Evolutionary conservation across 768 basidiomycete genomes (phyloP).

Genomic region (Boletus huronensis): DNA sequence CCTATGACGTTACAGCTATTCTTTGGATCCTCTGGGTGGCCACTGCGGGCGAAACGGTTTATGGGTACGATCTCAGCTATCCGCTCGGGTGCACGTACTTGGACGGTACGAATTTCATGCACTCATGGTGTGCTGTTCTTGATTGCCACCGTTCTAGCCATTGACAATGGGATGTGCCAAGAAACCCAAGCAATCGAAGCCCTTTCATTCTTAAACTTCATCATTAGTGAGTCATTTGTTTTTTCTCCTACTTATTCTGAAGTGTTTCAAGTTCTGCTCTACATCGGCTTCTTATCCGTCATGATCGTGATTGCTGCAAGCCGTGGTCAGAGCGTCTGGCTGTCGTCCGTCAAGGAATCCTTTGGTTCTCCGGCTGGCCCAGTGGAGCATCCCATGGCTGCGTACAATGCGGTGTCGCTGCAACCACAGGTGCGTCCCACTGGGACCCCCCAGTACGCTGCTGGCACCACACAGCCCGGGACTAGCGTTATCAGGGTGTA

Average conservation of each 20-base stretch:
- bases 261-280: conserved; percentile 31
- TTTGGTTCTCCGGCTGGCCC: conserved; percentile 10
- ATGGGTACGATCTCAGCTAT: neutral
- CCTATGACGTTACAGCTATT: conserved; percentile 18
- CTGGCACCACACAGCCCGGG: neutral
- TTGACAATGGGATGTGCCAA: conserved; percentile 19
- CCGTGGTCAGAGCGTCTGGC: conserved; percentile 34
- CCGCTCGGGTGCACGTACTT: conserved; percentile 8
- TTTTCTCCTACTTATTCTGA: neutral
- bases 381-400: conserved; percentile 15
- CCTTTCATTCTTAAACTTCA: conserved; percentile 37
- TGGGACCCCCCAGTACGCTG: neutral
- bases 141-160: conserved; percentile 8
- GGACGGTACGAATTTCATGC: conserved; percentile 3
- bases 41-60: conserved; percentile 29
- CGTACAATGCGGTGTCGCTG: conserved; percentile 9
- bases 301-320: conserved; percentile 25
- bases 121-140: neutral
- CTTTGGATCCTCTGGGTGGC: conserved; percentile 42
- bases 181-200: conserved; percentile 33
- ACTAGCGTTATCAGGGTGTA: neutral
- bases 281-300: conserved; percentile 24
- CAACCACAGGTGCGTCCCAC: neutral
- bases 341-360: conserved; percentile 31
- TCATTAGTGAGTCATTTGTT: conserved; percentile 26